Conservation (phyloP, 2,329 filamentous ascomycete genomes). For the Coccinonectria pachysandricola region DNA sequence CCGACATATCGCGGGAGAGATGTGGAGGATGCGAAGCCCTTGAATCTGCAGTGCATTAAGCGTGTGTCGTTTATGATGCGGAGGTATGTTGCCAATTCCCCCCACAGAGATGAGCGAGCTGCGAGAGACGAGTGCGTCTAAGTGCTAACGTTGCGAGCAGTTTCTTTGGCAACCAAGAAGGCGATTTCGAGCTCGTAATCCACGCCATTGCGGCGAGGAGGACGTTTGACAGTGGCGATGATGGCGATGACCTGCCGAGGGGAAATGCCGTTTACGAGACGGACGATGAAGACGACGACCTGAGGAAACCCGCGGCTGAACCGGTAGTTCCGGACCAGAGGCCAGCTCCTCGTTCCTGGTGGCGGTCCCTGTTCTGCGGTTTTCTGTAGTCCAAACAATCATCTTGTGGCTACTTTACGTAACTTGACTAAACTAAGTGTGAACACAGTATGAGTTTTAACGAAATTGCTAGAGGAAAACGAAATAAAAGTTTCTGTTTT, state of each 20-base stretch:
- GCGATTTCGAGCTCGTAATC: constrained; percentile 41
- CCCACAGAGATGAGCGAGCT: too few species aligned
- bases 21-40: constrained; percentile 44
- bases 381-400: constrained; percentile 9
- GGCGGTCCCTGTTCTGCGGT: constrained; percentile 20
- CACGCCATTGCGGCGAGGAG: constrained; percentile 20
- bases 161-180: constrained; percentile 66
- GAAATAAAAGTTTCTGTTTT: too few species aligned
- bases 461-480: too few species aligned
- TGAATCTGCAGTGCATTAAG: constrained; percentile 52
- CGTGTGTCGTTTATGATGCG: constrained; percentile 70
- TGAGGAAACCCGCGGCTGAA: constrained; percentile 9
- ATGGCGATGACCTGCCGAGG: background rate
- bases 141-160: constrained; percentile 31
- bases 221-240: constrained; percentile 1
- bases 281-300: constrained; percentile 15
- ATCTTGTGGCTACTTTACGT: background rate
- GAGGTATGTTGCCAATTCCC: constrained; percentile 60
- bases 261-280: too few species aligned
- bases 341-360: constrained; percentile 11
- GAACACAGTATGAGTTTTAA: too few species aligned
- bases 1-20: constrained; percentile 64
- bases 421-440: too few species aligned
- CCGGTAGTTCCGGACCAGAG: too few species aligned
- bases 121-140: too few species aligned